These are phyloP conservation scores for Erucastrum elatum DNA, from an alignment of 345 rosid genomes.

Conservation along the genomic window DNA sequence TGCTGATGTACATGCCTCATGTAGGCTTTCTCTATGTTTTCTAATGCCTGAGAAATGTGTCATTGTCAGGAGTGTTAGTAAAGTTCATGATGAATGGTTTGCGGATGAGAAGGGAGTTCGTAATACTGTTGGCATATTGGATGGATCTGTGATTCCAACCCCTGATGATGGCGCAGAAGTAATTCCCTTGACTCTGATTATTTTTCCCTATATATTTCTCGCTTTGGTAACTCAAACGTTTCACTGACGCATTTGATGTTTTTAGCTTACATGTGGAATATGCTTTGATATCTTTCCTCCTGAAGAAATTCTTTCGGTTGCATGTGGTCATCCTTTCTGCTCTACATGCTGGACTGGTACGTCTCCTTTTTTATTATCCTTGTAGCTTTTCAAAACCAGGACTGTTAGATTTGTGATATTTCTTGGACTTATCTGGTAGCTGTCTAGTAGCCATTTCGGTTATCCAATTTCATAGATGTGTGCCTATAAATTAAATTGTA, in stretches of 20 bases:
- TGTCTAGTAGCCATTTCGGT: background rate
- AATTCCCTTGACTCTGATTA: conserved; percentile 25
- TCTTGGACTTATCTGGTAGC: background rate
- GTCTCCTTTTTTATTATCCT: background rate
- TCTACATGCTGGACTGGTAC: conserved; percentile 80
- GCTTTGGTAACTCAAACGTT: conserved; percentile 3
- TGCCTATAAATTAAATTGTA: background rate
- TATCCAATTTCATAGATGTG: background rate
- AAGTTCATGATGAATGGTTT: conserved; percentile 95
- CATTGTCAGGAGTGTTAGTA: conserved; percentile 68
- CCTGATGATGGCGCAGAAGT: conserved; percentile 52
- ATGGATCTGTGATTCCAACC: conserved; percentile 50
- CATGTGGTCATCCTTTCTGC: conserved; percentile 99
- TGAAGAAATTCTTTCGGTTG: conserved; percentile 55
- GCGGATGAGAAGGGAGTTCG: conserved; percentile 81
- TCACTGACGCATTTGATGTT: conserved; percentile 23
- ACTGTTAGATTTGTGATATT: background rate
- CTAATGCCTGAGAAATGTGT: conserved; percentile 23
- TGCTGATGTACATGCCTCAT: too few species aligned
- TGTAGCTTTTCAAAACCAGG: background rate
- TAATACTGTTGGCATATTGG: conserved; percentile 71
- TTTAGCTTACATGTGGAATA: conserved; percentile 77
- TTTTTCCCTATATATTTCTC: conserved; percentile 8
- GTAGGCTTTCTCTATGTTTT: too few species aligned
- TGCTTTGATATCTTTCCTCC: conserved; percentile 63